Conservation (phyloP, 176 grass and related monocot species). For the Bolboschoenus planiculmis region DNA sequence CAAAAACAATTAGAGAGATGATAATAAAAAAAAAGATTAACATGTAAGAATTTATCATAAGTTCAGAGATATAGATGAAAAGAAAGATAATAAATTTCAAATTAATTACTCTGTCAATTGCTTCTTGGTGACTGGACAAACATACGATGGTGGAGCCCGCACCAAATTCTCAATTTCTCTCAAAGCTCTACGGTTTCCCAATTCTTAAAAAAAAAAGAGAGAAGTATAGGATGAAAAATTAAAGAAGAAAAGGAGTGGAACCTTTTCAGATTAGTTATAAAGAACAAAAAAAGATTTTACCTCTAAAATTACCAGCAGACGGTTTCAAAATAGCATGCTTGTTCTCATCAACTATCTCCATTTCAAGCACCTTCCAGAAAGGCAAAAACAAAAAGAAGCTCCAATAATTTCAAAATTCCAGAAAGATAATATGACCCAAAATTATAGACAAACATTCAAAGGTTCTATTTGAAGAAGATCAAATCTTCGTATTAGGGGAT, state of each 20-base stretch:
- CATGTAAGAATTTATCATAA: neutral
- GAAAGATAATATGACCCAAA: neutral
- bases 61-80: constrained; percentile 17
- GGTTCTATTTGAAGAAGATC: neutral
- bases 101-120: constrained; percentile 47
- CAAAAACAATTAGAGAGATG: neutral
- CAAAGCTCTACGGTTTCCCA: constrained; percentile 56
- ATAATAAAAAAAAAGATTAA: constrained; percentile 9
- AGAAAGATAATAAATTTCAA: constrained; percentile 10
- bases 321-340: constrained; percentile 20
- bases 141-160: constrained; percentile 20
- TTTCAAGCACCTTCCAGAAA: constrained; percentile 30
- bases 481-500: neutral
- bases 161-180: constrained; percentile 61
- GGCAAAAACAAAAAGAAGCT: constrained; percentile 1
- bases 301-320: constrained; percentile 6
- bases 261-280: neutral
- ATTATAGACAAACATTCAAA: neutral
- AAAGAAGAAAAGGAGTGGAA: neutral
- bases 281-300: constrained; percentile 1
- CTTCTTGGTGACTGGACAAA: constrained; percentile 43
- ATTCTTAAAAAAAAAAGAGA: constrained; percentile 29
- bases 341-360: constrained; percentile 57
- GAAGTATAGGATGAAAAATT: constrained; percentile 2
- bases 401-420: neutral